Conservation (phyloP, 352 stramenopile genomes). For the Globisporangium cederbergense region DNA sequence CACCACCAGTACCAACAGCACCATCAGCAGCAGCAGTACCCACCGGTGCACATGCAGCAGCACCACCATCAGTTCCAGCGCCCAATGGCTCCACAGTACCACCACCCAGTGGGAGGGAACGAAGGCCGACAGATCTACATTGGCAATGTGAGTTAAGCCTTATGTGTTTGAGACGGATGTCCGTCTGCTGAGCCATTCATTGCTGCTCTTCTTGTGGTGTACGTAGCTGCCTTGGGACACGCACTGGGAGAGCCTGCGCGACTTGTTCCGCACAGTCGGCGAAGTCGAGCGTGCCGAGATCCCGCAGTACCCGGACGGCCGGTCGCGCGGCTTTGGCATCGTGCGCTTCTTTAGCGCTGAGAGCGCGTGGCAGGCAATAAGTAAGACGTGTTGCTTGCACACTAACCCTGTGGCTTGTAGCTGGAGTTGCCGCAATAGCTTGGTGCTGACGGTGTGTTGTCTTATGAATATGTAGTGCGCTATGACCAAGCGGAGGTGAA, state of each 20-base stretch:
- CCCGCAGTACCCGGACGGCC: slow-evolving; percentile 47
- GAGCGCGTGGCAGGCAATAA: slow-evolving; percentile 57
- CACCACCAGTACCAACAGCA: background rate
- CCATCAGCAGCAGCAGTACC: slow-evolving; percentile 1
- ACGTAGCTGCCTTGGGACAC: slow-evolving; percentile 61
- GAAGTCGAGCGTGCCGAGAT: slow-evolving; percentile 72
- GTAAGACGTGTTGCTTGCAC: slow-evolving; percentile 29
- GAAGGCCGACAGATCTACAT: slow-evolving; percentile 63
- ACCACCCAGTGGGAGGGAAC: slow-evolving; percentile 9
- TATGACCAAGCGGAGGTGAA: slow-evolving; percentile 69
- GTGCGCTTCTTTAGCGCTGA: slow-evolving; percentile 54
- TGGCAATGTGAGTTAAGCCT: slow-evolving; percentile 50
- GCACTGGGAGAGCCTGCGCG: slow-evolving; percentile 68
- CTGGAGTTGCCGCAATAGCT: background rate
- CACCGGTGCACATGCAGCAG: background rate
- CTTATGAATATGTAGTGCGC: slow-evolving; percentile 31
- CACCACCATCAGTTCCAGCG: slow-evolving; percentile 7
- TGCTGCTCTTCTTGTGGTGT: background rate
- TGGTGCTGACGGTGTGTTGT: slow-evolving; percentile 4
- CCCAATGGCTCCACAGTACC: background rate
- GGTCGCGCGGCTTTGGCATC: slow-evolving; percentile 67
- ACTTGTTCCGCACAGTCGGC: slow-evolving; percentile 57
- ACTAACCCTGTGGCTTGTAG: background rate
- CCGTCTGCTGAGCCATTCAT: slow-evolving; percentile 28
- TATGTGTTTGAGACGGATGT: background rate